Conservation (phyloP, 805 yeast genomes). For the Kuraishia borneana region DNA sequence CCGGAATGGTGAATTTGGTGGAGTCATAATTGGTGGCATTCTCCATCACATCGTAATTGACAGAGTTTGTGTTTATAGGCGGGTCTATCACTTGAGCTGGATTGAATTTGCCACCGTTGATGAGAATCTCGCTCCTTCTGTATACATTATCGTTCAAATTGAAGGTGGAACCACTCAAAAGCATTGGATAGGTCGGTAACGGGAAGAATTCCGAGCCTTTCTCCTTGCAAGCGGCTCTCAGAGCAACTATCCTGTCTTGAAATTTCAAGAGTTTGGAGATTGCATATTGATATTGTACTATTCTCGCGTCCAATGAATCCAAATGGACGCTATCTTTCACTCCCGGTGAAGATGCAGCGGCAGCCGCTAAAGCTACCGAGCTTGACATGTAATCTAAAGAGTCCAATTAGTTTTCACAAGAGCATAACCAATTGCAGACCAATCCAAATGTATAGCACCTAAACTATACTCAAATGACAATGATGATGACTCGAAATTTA, state of each 20-base stretch:
- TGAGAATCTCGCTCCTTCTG: constrained; percentile 24
- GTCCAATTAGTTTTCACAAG: background rate
- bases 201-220: constrained; percentile 13
- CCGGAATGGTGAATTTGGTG: constrained; percentile 4
- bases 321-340: constrained; percentile 21
- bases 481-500: too few relatives aligned
- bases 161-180: constrained; percentile 27
- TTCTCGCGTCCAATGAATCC: constrained; percentile 42
- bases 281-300: constrained; percentile 49
- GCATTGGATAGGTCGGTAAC: constrained; percentile 20
- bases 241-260: constrained; percentile 18
- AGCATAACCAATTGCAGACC: background rate
- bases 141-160: constrained; percentile 27
- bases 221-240: constrained; percentile 14
- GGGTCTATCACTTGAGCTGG: constrained; percentile 27
- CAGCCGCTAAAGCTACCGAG: constrained; percentile 20
- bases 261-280: constrained; percentile 31
- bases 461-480: too few relatives aligned
- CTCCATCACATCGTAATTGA: constrained; percentile 22
- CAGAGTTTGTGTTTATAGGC: constrained; percentile 22
- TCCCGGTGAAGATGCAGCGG: constrained; percentile 20
- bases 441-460: background rate
- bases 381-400: constrained; percentile 3
- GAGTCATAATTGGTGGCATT: constrained; percentile 20
- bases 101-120: constrained; percentile 29